A percentile compares a stretch with the other conserved stretches of the same genome.
These are phyloP conservation scores for Pinus albicaulis DNA, from an alignment of 75 land plant species.

Conservation along the genomic window DNA sequence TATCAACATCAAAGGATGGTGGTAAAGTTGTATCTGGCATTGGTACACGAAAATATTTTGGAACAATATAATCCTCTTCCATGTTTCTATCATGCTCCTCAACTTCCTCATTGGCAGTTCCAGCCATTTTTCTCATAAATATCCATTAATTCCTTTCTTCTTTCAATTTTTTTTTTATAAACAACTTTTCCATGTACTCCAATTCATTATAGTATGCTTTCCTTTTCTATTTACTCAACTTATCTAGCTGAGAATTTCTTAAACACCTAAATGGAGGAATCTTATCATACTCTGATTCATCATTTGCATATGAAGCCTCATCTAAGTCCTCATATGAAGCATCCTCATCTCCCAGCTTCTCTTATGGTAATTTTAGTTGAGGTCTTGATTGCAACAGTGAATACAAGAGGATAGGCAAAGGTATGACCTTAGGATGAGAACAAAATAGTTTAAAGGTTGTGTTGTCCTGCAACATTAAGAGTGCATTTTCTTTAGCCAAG, in stretches of 20 bases:
- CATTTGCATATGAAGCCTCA: conserved; percentile 66
- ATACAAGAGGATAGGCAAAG: conserved; percentile 76
- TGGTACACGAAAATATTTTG: conserved; percentile 73
- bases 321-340: conserved; percentile 72
- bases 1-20: conserved; percentile 86
- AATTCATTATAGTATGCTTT: conserved; percentile 85
- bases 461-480: conserved; percentile 75
- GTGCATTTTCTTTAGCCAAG: conserved; percentile 78
- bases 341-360: conserved; percentile 64
- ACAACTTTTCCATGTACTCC: conserved; percentile 80
- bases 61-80: conserved; percentile 10
- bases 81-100: too few species aligned
- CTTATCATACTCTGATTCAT: conserved; percentile 80
- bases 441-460: conserved; percentile 70
- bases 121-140: conserved; percentile 51
- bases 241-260: conserved; percentile 62
- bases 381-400: too few species aligned
- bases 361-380: too few species aligned
- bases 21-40: conserved; percentile 92
- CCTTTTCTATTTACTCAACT: conserved; percentile 70
- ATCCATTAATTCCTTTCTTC: conserved; percentile 68
- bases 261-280: conserved; percentile 88
- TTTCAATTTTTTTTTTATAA: conserved; percentile 88
- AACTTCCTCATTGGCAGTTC: conserved; percentile 33
- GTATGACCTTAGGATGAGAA: conserved; percentile 65